Conservation (phyloP, 495 filamentous ascomycete species). For the Penicillium malachiteum region DNA sequence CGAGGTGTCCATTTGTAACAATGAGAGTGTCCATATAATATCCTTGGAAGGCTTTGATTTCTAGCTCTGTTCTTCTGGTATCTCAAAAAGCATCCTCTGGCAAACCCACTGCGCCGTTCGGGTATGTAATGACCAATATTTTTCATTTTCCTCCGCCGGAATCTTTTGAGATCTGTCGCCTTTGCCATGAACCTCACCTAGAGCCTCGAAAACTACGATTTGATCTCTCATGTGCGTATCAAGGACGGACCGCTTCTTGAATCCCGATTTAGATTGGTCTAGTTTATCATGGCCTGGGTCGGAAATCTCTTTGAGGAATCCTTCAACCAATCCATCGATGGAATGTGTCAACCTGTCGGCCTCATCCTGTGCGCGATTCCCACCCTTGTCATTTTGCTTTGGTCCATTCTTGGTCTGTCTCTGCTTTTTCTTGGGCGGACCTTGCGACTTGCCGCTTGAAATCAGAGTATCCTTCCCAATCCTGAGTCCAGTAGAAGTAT, state of each 20-base stretch:
- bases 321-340: constrained; percentile 46
- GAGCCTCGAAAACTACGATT: constrained; percentile 75
- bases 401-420: constrained; percentile 10
- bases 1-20: no score
- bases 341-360: not conserved
- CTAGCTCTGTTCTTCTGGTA: not conserved
- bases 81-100: constrained; percentile 31
- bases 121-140: constrained; percentile 65
- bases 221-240: constrained; percentile 79
- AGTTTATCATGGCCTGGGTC: not conserved
- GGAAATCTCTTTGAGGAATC: constrained; percentile 58
- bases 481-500: constrained; percentile 57
- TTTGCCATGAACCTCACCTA: constrained; percentile 39
- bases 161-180: constrained; percentile 23
- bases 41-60: no score
- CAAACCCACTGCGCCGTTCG: constrained; percentile 76
- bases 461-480: constrained; percentile 68
- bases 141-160: constrained; percentile 30
- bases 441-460: constrained; percentile 34
- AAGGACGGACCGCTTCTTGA: constrained; percentile 38
- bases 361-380: not conserved
- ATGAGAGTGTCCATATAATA: no score
- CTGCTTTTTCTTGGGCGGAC: constrained; percentile 6
- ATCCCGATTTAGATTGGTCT: not conserved
- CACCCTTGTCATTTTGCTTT: not conserved